Evolutionary conservation across 2,329 filamentous ascomycete species (phyloP), one percentile per base, ranked within the genome.

Genomic region (Metarhizium sp.): DNA sequence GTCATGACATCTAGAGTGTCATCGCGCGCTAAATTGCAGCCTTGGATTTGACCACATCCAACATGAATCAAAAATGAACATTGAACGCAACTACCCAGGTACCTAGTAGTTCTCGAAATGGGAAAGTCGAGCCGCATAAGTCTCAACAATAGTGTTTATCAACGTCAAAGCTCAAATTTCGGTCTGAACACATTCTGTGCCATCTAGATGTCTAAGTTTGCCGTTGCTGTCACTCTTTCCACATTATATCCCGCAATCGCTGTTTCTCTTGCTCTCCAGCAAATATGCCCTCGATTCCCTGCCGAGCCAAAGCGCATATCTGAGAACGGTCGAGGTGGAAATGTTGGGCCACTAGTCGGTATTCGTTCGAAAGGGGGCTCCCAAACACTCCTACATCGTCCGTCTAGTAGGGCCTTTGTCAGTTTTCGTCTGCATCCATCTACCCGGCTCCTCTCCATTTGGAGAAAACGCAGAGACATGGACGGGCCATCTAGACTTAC

Each of bases 301-400:
- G 78, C 51, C 78, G 76, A n/a, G 81, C 82, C 20, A 92, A 69
- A 0, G 67, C 66, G 55, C 82, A 74, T 1, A 80, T 72, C 16
- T 77, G 73, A 5, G 64, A 56, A 3, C 66, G 67, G 13, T 63
- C 66, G 6, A 94, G 74, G 0, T 70, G 66, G 63, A 94, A 94
- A 65, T 92, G 83, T 60, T 84, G 69, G 1, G 86, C 84, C 3
- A 87, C 86, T 2, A 94, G 78, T 7, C 76, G 72, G 68, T 92
- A 92, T 67, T 95, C 90, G 61, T 90, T 85, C 0, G 87, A 91
- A 4, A 92, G 70, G 0, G 81, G 77, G 64, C 87, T 92, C 51
- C 85, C 85, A 63, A 94, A 94, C 25, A 94, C 82, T 2, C 88
- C 90, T 10, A 92, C 86, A 63, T 94, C 88, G 65, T 94, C 90